Evolutionary conservation across 176 grass and related monocot genomes (phyloP), one percentile per base, ranked within the genome.

Genomic region (Saccharum officinarum): DNA sequence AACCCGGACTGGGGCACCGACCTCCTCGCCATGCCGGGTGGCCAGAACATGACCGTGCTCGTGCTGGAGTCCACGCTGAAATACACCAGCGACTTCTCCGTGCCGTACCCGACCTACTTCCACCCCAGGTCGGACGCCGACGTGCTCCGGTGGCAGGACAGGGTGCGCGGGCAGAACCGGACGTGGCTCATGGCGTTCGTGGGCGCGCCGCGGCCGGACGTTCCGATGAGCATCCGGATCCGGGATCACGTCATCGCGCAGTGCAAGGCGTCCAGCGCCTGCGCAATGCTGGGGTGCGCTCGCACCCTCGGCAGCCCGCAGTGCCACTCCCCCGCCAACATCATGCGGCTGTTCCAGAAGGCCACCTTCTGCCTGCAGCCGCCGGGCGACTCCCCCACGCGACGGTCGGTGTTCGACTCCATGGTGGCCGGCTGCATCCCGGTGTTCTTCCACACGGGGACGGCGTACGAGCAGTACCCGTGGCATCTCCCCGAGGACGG

Each of bases 401-500:
- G 84, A 71, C 60, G 88, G 18, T 90, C 83, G 44, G 80, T 16
- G 42, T 90, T 90, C 71, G 88, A 90, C 72, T 76, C 88, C 9
- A 87, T 90, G 63, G 66, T 90, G 9, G 92, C 94, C 26, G 92
- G 94, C 3, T 97, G 94, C 83, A 89, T 97, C 45, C 94, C 92
- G 25, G 92, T 97, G 31, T 94, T 97, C 73, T 94, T 97, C 84
- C 86, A 86, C 80, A 83, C 86, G 3, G 80, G 88, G 41, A 89
- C 94, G 62, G 94, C 92, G 82, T 97, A 92, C 72, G 83, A 87
- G 55, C 94, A 97, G 76, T 94, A 97, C 87, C 59, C 71, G 30
- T 93, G 91, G 94, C 90, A 93, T 54, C 67, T 97, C 5, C 88
- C 88, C 2, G 5, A 4, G 22, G 57, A 23, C 36, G 72, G 86